Conservation (phyloP, 2,329 filamentous ascomycete species). For the Phoma herbarum region DNA sequence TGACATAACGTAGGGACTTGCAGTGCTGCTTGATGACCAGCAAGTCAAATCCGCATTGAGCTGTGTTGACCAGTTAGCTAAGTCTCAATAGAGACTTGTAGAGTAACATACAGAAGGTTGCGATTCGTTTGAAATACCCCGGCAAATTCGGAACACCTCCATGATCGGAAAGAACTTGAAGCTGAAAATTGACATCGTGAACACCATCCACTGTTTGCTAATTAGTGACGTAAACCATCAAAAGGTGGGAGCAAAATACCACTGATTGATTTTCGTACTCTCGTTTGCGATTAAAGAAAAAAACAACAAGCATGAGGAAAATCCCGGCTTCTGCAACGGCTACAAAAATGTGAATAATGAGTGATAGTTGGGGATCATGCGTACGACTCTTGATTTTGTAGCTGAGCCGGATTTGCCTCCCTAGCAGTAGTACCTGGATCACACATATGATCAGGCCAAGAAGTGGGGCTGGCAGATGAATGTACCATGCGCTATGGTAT, state of each 20-base stretch:
- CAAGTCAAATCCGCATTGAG: slow-evolving; percentile 1
- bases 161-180: background rate
- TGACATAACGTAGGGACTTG: no score
- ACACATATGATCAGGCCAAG: background rate
- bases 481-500: background rate
- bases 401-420: background rate
- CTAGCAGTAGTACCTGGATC: background rate
- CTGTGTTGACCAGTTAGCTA: background rate
- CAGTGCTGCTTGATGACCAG: background rate
- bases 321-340: background rate
- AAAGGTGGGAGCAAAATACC: background rate
- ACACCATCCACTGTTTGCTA: background rate
- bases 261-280: background rate
- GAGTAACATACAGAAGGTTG: background rate
- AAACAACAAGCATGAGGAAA: background rate
- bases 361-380: background rate
- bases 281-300: background rate
- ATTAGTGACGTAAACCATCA: background rate
- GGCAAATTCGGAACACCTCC: background rate
- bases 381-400: background rate
- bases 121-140: background rate
- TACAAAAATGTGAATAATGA: background rate
- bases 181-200: background rate
- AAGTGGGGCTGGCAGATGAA: background rate
- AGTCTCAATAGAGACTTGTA: background rate